Evolutionary conservation across 2,329 filamentous ascomycete genomes (phyloP), one percentile per base, ranked within the genome.

Genomic region (Clonostachys rhizophaga): DNA sequence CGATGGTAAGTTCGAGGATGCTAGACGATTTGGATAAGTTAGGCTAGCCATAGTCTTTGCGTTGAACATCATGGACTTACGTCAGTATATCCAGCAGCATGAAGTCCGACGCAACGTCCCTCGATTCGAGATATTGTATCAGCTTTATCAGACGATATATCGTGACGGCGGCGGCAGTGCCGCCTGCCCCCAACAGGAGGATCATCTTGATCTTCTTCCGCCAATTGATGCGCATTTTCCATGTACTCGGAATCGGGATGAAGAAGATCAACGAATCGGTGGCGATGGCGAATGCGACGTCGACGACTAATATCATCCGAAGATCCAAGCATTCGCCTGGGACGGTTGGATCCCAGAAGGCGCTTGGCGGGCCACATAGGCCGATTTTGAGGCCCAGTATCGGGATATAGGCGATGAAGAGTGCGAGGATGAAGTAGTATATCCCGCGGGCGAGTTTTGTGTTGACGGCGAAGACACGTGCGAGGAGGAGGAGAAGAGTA

Each of bases 241-340:
- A 61, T 4, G 57, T 55, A 40, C 66, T 45, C 0, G 58, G 53
- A 5, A 65, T 49, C 5, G 64, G 65, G 6, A 68, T 44, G 7
- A 62, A 11, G 14, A 67, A 49, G 16, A 67, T 60, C 35, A 62
- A 51, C 24, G 60, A 44, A 46, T 67, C 64, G 17, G 60, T 62
- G 7, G 65, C 24, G 10, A 61, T 54, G 36, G 58, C 61, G n/a
- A 64, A 30, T 30, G 24, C 24, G 24, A 30, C 24, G 24, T 30
- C 24, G 24, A 30, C 55, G 5, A 62, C 54, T 47, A 67, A 69
- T 5, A 70, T 42, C 17, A 54, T 55, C 5, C 55, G 48, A 40
- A 64, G 57, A 16, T 65, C 53, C 17, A 68, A 51, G 47, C 66
- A 68, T 12, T 47, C 52, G 2, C 51, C 49, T 8, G 51, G 36